Evolutionary conservation across 257 asterid genomes (phyloP), one percentile per base, ranked within the genome.

Genomic region (Buddleja alternifolia): DNA sequence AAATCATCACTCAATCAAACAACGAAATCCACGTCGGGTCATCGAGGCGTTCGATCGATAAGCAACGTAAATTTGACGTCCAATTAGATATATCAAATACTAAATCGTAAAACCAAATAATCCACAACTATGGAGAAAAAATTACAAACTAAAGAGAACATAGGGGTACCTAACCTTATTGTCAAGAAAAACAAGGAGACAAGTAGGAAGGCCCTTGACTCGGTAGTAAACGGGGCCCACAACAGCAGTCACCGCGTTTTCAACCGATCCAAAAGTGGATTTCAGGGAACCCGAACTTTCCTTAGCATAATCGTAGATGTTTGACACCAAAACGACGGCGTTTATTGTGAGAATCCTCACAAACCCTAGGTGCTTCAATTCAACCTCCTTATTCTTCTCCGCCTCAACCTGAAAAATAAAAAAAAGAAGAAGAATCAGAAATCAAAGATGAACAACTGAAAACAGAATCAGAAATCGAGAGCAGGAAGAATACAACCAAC

Each of bases 311-410:
- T 68, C 85, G 75, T 85, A 88, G 56, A 88, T 50, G 58, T 75
- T 66, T 10, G 83, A 78, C 8, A 80, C 47, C 56, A 75, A 19
- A 15, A 74, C 78, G 24, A 61, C 76, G 29, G 76, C 66, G 80
- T 76, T 74, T 7, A 78, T 6, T 3, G 88, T 77, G 17, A 81
- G 42, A 48, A 52, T 21, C 62, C 84, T 78, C 47, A 74, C 82
- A 44, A 83, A 83, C 20, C 82, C 87, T 47, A 88, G 73, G 70
- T 78, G 86, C 86, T 85, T 80, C 88, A 88, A 60, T 67, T 68
- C 75, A 12, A n/a, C 39, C 20, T 66, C 79, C 52, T 51, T n/a
- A n/a, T n/a, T 68, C 60, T 63, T 67, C 73, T 78, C 78, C 84
- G 55, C 78, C 80, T 75, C 84, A 65, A 69, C 83, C 86, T 85